These are phyloP conservation scores for Rhododendron molle DNA, from an alignment of 148 eudicot genomes.

Conservation along the genomic window DNA sequence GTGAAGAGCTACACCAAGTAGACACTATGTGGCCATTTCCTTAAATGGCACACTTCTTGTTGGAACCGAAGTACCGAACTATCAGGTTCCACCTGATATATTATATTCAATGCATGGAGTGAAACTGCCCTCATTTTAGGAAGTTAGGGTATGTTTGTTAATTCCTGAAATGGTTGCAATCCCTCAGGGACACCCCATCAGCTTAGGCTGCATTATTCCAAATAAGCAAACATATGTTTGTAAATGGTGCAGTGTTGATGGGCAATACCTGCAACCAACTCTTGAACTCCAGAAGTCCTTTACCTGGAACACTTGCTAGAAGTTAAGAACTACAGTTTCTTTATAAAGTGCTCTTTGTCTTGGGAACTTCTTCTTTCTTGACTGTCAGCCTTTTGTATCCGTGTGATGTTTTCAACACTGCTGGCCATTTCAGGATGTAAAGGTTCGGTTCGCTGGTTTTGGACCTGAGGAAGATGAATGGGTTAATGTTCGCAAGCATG, in stretches of 20 bases:
- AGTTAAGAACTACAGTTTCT: neutral
- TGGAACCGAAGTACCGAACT: too few relatives aligned
- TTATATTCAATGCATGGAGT: neutral
- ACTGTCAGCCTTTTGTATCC: neutral
- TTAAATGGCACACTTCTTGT: neutral
- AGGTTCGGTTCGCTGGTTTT: conserved; percentile 93
- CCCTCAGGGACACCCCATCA: neutral
- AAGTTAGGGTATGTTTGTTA: neutral
- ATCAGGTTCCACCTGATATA: neutral
- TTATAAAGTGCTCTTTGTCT: neutral
- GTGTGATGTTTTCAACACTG: neutral
- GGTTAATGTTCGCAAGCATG: conserved; percentile 78
- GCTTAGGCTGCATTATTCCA: neutral
- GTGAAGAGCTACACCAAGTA: neutral
- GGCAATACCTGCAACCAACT: neutral
- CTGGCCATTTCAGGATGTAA: conserved; percentile 64
- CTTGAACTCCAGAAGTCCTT: neutral
- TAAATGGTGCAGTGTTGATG: neutral
- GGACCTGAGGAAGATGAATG: conserved; percentile 96
- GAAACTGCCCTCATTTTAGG: neutral
- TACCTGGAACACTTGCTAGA: neutral
- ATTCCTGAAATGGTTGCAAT: neutral
- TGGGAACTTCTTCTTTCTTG: neutral
- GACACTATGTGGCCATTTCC: neutral
- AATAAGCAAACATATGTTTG: neutral